Percentiles rank a stretch among this genome's conserved stretches.
phyloP scores from a whole-genome alignment of 331 rosid species.

The Spiraea crenata region DNA sequence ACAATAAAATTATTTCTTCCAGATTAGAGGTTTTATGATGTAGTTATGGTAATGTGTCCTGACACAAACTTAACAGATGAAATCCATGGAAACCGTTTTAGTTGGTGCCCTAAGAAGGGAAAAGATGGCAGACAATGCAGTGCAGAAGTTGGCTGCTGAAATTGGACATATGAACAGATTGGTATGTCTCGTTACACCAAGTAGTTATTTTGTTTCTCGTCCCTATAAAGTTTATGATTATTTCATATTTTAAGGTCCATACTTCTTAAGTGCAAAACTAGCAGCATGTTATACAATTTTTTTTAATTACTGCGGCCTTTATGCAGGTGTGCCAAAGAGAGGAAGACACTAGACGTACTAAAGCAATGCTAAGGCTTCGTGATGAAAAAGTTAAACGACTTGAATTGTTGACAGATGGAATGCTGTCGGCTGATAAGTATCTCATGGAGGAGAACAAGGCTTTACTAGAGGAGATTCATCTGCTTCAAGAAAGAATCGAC shows the following conservation, averaged over 20 bases:
- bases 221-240: slow-evolving; percentile 9
- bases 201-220: slow-evolving; percentile 6
- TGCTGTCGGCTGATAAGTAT: slow-evolving; percentile 63
- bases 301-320: slow-evolving; percentile 27
- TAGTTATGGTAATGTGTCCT: slow-evolving; percentile 20
- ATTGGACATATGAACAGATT: slow-evolving; percentile 47
- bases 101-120: slow-evolving; percentile 80
- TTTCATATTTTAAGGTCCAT: background rate
- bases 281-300: slow-evolving; percentile 21
- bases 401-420: slow-evolving; percentile 61
- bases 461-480: slow-evolving; percentile 56
- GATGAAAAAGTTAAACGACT: slow-evolving; percentile 76
- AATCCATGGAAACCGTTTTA: slow-evolving; percentile 55
- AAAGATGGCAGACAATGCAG: slow-evolving; percentile 58
- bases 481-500: slow-evolving; percentile 55
- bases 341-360: slow-evolving; percentile 53
- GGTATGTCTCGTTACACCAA: slow-evolving; percentile 41
- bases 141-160: slow-evolving; percentile 59
- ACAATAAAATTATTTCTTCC: background rate
- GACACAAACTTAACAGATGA: slow-evolving; percentile 50
- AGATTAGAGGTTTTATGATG: slow-evolving; percentile 13
- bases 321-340: slow-evolving; percentile 67
- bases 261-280: slow-evolving; percentile 6
- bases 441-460: slow-evolving; percentile 72
- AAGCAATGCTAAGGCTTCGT: slow-evolving; percentile 49